Evolutionary conservation across 202 grass and related monocot genomes (phyloP), one percentile per base, ranked within the genome.

Genomic region (Tripidium arundinaceum): DNA sequence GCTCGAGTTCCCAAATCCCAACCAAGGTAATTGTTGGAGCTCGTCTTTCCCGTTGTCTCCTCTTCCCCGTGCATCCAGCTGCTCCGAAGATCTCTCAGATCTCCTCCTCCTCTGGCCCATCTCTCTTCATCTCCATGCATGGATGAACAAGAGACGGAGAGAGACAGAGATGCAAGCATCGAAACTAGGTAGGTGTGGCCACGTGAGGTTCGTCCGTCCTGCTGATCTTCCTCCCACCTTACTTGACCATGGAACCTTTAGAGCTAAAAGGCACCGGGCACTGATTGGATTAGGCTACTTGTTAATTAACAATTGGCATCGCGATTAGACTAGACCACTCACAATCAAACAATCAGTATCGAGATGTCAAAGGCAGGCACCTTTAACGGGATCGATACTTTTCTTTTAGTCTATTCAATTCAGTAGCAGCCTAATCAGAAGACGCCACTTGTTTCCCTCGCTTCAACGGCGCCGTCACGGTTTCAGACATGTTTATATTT

Each of bases 171-270:
- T 27, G 67, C 74, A 36, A 63, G n/a, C 65, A 3, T 73, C 13
- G 9, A 61, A 83, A 9, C 40, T 38, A 22, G 63, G 27, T 41
- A 10, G n/a, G 52, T 8, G 49, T 50, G 66, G 43, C n/a, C n/a
- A n/a, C 0, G 68, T n/a, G 7, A 41, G 19, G 12, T 60, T 45
- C 71, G 63, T 84, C 34, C 73, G 36, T 66, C 72, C 29, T 7
- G 33, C 78, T 29, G 78, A 77, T 86, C 65, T 70, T 47, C 64
- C 71, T 84, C 64, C 43, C 55, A 63, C 86, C 81, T 88, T 84
- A 70, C 34, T 84, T 81, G 86, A 84, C 81, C 82, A 21, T 28
- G 55, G 61, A 64, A 57, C 63, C 38, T 87, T 62, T 5, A 26
- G 27, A 43, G 64, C 55, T 69, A 84, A 84, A 84, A 88, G 63